Conservation (phyloP, 2,329 filamentous ascomycete genomes). For the Pseudogymnoascus sp. region DNA sequence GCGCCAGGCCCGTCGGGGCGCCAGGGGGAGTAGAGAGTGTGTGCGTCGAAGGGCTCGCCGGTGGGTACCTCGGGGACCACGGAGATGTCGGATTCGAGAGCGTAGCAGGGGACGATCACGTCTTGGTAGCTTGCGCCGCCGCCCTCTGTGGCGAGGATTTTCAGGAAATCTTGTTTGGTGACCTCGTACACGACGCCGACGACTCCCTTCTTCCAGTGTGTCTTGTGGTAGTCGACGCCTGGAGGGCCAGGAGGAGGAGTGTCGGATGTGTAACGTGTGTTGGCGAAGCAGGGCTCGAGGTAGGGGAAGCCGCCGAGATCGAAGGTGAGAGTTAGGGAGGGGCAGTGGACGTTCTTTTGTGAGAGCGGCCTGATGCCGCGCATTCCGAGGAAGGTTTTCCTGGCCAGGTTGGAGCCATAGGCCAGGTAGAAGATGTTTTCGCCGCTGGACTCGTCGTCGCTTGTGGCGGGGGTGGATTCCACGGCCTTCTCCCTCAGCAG, state of each 20-base stretch:
- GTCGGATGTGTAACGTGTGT: slow-evolving; percentile 51
- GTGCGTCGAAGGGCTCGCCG: slow-evolving; percentile 65
- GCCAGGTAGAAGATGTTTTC: slow-evolving; percentile 68
- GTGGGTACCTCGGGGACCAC: slow-evolving; percentile 57
- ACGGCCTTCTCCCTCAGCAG: background rate
- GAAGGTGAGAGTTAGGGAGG: slow-evolving; percentile 70
- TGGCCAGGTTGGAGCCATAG: slow-evolving; percentile 83
- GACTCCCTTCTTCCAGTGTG: slow-evolving; percentile 70
- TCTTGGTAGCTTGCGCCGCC: slow-evolving; percentile 80
- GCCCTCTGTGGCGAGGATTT: slow-evolving; percentile 85
- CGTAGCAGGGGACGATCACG: slow-evolving; percentile 68
- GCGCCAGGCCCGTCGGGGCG: slow-evolving; percentile 1
- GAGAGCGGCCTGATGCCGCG: slow-evolving; percentile 77
- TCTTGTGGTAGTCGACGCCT: slow-evolving; percentile 38
- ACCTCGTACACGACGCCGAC: slow-evolving; percentile 96
- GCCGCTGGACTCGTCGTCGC: slow-evolving; percentile 9
- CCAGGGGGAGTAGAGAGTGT: slow-evolving; percentile 69
- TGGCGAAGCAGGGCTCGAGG: slow-evolving; percentile 84
- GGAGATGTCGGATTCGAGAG: slow-evolving; percentile 48
- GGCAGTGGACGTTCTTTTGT: slow-evolving; percentile 72
- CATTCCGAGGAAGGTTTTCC: slow-evolving; percentile 67
- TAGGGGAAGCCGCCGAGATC: slow-evolving; percentile 83
- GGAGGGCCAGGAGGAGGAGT: slow-evolving; percentile 23
- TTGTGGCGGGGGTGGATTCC: slow-evolving; percentile 14
- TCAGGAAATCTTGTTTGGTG: slow-evolving; percentile 69